phyloP scores from a whole-genome alignment of 2,329 filamentous ascomycete genomes.

The Pseudocercospora ulei region DNA sequence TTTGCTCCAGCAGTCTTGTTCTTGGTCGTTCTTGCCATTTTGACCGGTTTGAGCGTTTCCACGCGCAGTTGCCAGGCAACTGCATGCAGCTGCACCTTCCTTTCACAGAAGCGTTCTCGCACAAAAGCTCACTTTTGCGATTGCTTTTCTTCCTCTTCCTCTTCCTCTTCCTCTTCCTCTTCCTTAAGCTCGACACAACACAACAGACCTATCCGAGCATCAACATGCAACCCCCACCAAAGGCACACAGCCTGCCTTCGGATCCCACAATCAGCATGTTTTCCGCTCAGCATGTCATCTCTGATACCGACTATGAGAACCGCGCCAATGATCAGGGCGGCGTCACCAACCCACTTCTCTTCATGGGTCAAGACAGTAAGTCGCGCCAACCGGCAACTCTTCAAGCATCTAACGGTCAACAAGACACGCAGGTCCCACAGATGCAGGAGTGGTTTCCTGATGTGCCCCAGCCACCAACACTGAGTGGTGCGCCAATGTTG shows the following conservation, averaged over 20 bases:
- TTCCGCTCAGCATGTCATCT: slow-evolving; percentile 12
- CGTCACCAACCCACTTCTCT: slow-evolving; percentile 7
- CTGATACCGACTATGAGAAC: slow-evolving; percentile 1
- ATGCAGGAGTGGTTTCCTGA: slow-evolving; percentile 21
- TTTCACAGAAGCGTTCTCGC: not conserved
- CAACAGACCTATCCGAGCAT: not conserved
- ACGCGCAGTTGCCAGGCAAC: no score
- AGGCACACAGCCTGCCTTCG: slow-evolving; percentile 3
- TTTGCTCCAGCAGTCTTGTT: no score
- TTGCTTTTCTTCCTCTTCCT: no score
- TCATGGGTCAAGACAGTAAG: slow-evolving; percentile 13
- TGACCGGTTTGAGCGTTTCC: no score
- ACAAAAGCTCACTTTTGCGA: not conserved
- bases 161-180: slow-evolving; percentile 1
- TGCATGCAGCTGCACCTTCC: not conserved
- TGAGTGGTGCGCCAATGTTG: not conserved
- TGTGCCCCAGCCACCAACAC: slow-evolving; percentile 11
- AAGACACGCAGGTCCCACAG: slow-evolving; percentile 14
- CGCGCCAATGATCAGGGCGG: slow-evolving; percentile 5
- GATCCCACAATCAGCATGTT: slow-evolving; percentile 11
- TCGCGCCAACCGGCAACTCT: slow-evolving; percentile 14
- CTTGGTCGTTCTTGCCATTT: no score
- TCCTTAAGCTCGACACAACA: slow-evolving; percentile 1
- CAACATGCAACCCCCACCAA: not conserved
- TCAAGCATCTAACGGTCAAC: slow-evolving; percentile 11